These are phyloP conservation scores for Chaetothyriales sp. DNA, from an alignment of 2,329 filamentous ascomycete species.

Conservation along the genomic window DNA sequence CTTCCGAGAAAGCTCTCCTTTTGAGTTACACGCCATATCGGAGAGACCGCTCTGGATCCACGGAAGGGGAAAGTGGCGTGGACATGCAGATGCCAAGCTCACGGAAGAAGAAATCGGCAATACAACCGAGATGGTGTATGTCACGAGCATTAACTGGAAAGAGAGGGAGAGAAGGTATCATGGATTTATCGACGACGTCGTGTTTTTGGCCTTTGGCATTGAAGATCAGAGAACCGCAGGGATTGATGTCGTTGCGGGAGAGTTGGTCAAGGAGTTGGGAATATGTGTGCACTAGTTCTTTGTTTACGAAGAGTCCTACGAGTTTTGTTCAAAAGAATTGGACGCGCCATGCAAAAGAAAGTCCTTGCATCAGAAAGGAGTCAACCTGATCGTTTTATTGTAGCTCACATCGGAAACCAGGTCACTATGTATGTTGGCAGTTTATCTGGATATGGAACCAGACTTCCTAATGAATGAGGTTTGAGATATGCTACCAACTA, in stretches of 20 bases:
- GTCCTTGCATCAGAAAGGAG: background rate
- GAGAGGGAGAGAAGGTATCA: slow-evolving; percentile 35
- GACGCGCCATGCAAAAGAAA: too few relatives aligned
- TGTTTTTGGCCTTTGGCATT: slow-evolving; percentile 44
- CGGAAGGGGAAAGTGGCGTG: slow-evolving; percentile 27
- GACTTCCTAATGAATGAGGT: too few relatives aligned
- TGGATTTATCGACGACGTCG: slow-evolving; percentile 42
- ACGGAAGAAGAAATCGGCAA: slow-evolving; percentile 11
- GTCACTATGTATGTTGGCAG: too few relatives aligned
- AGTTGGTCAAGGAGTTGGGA: slow-evolving; percentile 34
- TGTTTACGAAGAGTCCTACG: background rate
- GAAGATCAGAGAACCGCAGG: slow-evolving; percentile 38
- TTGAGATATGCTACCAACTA: too few relatives aligned
- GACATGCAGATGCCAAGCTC: slow-evolving; percentile 9
- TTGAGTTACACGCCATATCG: slow-evolving; percentile 12
- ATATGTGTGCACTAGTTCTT: slow-evolving; percentile 18
- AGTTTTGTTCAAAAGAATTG: background rate
- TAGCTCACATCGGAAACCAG: background rate
- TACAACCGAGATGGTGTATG: slow-evolving; percentile 43
- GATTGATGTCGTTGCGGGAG: slow-evolving; percentile 39
- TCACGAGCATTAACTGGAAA: slow-evolving; percentile 46
- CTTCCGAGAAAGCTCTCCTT: slow-evolving; percentile 8
- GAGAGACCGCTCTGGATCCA: slow-evolving; percentile 40
- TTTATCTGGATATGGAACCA: too few relatives aligned
- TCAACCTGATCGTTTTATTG: background rate